Percentiles rank a stretch among this genome's conserved stretches.
Evolutionary conservation across 164 flowering plant species (phyloP).

Genomic region (Vitis amurensis): DNA sequence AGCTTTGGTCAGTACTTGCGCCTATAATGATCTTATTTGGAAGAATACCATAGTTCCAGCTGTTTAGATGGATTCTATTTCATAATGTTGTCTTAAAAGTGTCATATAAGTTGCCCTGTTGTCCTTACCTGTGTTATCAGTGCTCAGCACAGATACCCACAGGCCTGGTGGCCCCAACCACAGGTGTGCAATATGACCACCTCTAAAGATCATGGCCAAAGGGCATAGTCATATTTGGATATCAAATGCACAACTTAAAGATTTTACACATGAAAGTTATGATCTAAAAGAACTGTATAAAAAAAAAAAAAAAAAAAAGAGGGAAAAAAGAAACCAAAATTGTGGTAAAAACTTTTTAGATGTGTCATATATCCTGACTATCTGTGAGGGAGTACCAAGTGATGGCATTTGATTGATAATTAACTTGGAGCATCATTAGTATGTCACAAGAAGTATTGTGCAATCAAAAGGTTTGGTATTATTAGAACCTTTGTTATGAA

Average conservation of each 20-base stretch:
- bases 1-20: constrained; percentile 56
- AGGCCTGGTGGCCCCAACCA: not conserved
- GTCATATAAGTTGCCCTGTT: not conserved
- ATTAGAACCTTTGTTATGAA: not conserved
- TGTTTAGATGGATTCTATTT: no score
- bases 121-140: not conserved
- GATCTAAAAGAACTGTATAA: not conserved
- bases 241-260: not conserved
- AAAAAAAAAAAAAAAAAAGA: not conserved
- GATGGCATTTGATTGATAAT: not conserved
- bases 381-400: not conserved
- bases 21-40: not conserved
- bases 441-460: not conserved
- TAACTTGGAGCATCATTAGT: not conserved
- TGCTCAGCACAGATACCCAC: no score
- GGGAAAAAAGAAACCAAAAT: no score
- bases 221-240: not conserved
- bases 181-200: not conserved
- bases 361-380: not conserved
- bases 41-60: not conserved
- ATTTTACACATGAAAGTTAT: not conserved
- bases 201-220: not conserved
- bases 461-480: no score
- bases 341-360: not conserved
- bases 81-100: no score